Base-by-base conservation (phyloP, 2,329 filamentous ascomycete species). In the Metarhizium rileyi region DNA sequence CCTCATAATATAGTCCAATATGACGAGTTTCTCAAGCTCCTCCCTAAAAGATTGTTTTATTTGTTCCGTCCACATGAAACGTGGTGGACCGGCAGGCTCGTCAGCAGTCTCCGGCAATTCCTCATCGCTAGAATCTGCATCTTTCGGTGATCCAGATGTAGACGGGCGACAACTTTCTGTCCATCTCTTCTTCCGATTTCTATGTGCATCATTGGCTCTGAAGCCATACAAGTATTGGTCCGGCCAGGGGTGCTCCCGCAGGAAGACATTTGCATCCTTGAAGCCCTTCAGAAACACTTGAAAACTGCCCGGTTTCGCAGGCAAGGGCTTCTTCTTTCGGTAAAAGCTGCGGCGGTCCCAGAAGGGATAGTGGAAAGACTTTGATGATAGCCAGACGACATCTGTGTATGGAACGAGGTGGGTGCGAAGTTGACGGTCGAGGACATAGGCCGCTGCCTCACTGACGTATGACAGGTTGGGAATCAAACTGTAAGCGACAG, bases 1-100 rank as follows among this genome's bases (percentile, higher is more conserved):
- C 51, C 93, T 82, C 93, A 98, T 98, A 55, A 98, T 95, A 65
- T 98, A 98, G 68, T 98, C 93, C 56, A 98, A 69, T 60, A 98
- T 95, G 22, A 98, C 94, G 7, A 98, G 75, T 67, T 96, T 97
- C 70, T 98, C 93, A 44, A 98, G 76, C 69, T 97, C 87, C 66
- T 98, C 93, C 35, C 93, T 77, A 64, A 98, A 95, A 0, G 88
- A 86, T 65, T 95, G 88, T 63, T 97, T 94, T 43, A 98, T 68
- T 5, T 76, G 71, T 47, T 94, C 87, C 0, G 89, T 95, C 93
- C 93, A 98, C 52, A 84, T 79, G 56, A 93, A 94, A 49, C 76
- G 75, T 23, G 74, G 72, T 8, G 68, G 69, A 16, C 66, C 64
- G 38, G 79, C 72, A 18, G 78, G 74, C 47, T 83, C 80, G 49